Evolutionary conservation across 1,284 basidiomycete genomes (phyloP).

Genomic region (Apiotrichum gracile): DNA sequence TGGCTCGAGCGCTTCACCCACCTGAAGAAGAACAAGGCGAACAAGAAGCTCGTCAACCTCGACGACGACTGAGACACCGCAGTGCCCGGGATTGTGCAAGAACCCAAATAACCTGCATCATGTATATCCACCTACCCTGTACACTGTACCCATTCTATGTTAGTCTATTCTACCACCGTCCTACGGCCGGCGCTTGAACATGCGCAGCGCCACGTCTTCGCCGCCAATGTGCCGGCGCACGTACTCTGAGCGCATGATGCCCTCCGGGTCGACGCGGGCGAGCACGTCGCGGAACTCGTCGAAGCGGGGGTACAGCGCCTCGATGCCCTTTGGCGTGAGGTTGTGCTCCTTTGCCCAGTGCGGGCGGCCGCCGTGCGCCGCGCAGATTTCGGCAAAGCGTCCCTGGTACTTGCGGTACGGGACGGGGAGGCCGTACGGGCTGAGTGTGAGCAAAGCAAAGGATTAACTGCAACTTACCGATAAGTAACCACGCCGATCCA

Average conservation of each 20-base stretch:
- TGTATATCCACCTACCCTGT: neutral
- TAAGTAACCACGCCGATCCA: slow-evolving; percentile 97
- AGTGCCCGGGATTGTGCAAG: neutral
- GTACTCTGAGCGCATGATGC: slow-evolving; percentile 61
- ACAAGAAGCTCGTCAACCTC: neutral
- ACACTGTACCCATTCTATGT: neutral
- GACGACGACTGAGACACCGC: neutral
- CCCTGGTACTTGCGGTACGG: slow-evolving; percentile 77
- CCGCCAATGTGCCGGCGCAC: slow-evolving; percentile 52
- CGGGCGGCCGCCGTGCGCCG: slow-evolving; percentile 71
- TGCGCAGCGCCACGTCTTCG: slow-evolving; percentile 34
- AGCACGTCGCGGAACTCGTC: slow-evolving; percentile 70
- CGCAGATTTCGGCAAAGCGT: slow-evolving; percentile 70
- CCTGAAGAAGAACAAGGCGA: neutral
- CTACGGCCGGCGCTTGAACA: slow-evolving; percentile 32
- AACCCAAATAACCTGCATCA: slow-evolving; percentile 2
- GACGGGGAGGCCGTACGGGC: slow-evolving; percentile 79
- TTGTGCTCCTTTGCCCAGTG: slow-evolving; percentile 97
- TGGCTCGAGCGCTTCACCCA: neutral
- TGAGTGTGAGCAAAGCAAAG: no score
- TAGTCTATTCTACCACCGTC: neutral
- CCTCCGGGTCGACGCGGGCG: slow-evolving; percentile 68
- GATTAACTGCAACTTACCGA: slow-evolving; percentile 48
- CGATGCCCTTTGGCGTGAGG: slow-evolving; percentile 62
- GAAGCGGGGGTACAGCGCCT: slow-evolving; percentile 73